Percentiles rank a stretch among this genome's conserved stretches.
Evolutionary conservation across 179 eudicot species (phyloP).

Genomic region (Heliamphora pulchella): DNA sequence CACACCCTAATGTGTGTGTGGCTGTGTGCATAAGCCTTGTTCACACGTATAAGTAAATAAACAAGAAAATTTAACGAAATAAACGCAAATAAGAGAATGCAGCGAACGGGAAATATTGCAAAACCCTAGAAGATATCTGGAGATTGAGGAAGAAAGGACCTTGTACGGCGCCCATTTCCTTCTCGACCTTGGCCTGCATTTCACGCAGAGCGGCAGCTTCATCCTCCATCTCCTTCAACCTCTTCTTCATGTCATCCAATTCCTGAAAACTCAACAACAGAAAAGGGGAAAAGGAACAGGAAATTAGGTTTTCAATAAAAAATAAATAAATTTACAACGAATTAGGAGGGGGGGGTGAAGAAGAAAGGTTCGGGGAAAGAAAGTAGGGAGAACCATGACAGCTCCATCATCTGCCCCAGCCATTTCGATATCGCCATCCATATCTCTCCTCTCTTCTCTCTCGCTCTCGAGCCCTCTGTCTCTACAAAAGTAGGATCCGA

Average conservation of each 20-base stretch:
- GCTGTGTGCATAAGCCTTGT: no score
- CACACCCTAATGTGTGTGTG: no score
- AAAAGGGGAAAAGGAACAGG: background rate
- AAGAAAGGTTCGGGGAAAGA: background rate
- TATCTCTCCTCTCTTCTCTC: conserved; percentile 9
- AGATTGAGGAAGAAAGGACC: conserved; percentile 18
- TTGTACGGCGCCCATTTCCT: conserved; percentile 51
- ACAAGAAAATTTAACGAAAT: background rate
- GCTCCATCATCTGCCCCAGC: conserved; percentile 26
- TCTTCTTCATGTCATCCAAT: conserved; percentile 44
- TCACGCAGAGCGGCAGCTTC: conserved; percentile 53
- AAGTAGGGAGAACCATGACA: conserved; percentile 20
- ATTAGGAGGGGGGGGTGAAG: background rate
- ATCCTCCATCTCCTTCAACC: conserved; percentile 54
- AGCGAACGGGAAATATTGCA: background rate
- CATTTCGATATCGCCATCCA: conserved; percentile 40
- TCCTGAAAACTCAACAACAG: conserved; percentile 24
- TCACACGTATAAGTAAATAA: background rate
- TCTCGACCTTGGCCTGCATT: conserved; percentile 56
- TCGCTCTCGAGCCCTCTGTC: background rate
- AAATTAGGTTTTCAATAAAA: conserved; percentile 23
- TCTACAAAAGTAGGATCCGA: background rate
- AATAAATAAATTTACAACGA: background rate
- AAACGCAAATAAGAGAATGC: background rate
- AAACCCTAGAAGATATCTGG: background rate